Base-by-base conservation (phyloP, 495 filamentous ascomycete genomes). In the Aspergillus incahuasiensis region DNA sequence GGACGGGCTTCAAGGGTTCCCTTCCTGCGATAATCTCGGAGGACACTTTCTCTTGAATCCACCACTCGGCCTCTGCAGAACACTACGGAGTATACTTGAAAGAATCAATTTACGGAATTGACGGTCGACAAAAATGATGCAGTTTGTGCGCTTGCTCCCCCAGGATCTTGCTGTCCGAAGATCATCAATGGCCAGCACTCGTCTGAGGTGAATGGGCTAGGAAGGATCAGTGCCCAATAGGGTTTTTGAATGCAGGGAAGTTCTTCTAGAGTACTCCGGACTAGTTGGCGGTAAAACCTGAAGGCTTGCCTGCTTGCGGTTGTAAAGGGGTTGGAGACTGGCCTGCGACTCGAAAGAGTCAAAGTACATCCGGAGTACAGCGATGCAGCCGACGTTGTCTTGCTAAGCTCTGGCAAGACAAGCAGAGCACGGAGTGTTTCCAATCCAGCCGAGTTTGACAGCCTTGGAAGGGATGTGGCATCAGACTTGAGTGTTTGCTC, bases 221-320 rank as follows among this genome's bases (percentile, higher is more conserved):
- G 18, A 30, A 50, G 50, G 48, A 46, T 55, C 55, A 52, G 43
- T 55, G 57, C 57, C 61, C 57, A 57, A 63, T 58, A 51, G 39
- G 38, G 55, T 46, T 47, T 48, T 47, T 54, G 25, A 25, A 7
- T 15, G 40, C 54, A 59, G 57, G 40, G 46, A 60, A 24, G 47
- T 57, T 55, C 25, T 11, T n/a, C 15, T 19, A 20, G 40, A 51
- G 38, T 40, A 45, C 15, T n/a, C 15, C 25, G 16, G 40, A 51
- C 40, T 40, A 45, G 42, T 43, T 32, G 47, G 53, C 30, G 45
- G 57, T 54, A 54, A 54, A 43, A 28, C 25, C 25, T 28, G 25
- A 28, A 28, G 25, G 8, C 25, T 8, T 3, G 25, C 8, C 25
- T 28, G 25, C 25, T 28, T 28, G 25, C 8, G 25, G 8, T 28